These are phyloP conservation scores for Rubus idaeus DNA, from an alignment of 306 rosid genomes.

Conservation along the genomic window DNA sequence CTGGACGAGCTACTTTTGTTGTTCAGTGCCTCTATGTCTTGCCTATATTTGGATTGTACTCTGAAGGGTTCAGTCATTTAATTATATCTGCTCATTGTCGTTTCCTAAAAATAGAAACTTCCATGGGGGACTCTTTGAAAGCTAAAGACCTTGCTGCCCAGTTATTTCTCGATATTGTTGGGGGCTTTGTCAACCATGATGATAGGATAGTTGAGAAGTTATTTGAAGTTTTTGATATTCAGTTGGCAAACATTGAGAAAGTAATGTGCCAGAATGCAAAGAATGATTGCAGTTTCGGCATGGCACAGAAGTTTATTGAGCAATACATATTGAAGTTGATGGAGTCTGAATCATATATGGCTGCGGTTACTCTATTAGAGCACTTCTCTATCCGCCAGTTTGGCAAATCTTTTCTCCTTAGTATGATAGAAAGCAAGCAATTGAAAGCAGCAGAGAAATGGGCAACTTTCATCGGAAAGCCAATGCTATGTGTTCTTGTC, in stretches of 20 bases:
- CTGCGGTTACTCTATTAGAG: slow-evolving; percentile 75
- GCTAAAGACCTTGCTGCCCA: slow-evolving; percentile 67
- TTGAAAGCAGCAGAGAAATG: slow-evolving; percentile 94
- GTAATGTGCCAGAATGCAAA: slow-evolving; percentile 50
- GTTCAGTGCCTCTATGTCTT: slow-evolving; percentile 71
- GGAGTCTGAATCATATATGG: slow-evolving; percentile 58
- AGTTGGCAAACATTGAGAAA: slow-evolving; percentile 57
- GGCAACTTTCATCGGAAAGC: slow-evolving; percentile 88
- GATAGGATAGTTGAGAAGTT: slow-evolving; percentile 63
- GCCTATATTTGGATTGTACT: slow-evolving; percentile 61
- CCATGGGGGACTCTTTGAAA: slow-evolving; percentile 40
- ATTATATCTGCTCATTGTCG: slow-evolving; percentile 69
- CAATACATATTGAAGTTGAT: slow-evolving; percentile 54
- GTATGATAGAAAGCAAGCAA: slow-evolving; percentile 63
- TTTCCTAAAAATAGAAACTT: slow-evolving; percentile 47
- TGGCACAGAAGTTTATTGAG: slow-evolving; percentile 58
- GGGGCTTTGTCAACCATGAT: slow-evolving; percentile 66
- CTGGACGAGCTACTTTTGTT: slow-evolving; percentile 80
- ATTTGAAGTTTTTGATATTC: slow-evolving; percentile 64
- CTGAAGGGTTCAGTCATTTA: slow-evolving; percentile 85
- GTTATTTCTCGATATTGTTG: slow-evolving; percentile 58
- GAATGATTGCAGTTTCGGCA: slow-evolving; percentile 34
- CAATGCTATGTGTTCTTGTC: slow-evolving; percentile 64
- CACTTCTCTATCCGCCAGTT: slow-evolving; percentile 64
- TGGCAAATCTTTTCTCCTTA: slow-evolving; percentile 62